Conservation (phyloP, 441 rosid genomes). For the Croton setiger region DNA sequence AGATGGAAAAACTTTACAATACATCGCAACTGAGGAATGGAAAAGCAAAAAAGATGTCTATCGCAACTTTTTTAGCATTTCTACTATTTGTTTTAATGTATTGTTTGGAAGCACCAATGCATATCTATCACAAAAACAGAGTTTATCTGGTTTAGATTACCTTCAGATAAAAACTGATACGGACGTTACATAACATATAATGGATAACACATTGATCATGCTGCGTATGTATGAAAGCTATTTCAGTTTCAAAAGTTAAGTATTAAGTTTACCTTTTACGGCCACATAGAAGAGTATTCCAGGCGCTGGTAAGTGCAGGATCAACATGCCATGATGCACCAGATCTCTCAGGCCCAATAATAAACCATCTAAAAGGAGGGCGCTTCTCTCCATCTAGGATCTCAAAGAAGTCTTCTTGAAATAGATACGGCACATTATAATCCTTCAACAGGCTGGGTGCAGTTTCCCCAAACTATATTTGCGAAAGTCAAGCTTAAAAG, state of each 20-base stretch:
- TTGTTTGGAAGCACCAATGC: neutral
- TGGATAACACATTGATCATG: slow-evolving; percentile 1
- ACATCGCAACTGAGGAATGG: neutral
- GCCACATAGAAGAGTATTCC: slow-evolving; percentile 95
- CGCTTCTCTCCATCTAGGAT: slow-evolving; percentile 68
- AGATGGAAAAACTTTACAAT: neutral
- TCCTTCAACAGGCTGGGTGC: slow-evolving; percentile 78
- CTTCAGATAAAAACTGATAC: neutral
- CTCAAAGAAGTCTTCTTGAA: slow-evolving; percentile 87
- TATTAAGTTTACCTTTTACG: slow-evolving; percentile 65
- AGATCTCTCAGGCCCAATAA: slow-evolving; percentile 95
- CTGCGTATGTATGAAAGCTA: slow-evolving; percentile 2
- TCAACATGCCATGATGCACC: slow-evolving; percentile 99
- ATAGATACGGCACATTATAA: slow-evolving; percentile 74
- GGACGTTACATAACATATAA: neutral
- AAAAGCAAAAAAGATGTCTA: neutral
- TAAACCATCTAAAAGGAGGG: slow-evolving; percentile 92
- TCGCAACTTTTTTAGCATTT: neutral
- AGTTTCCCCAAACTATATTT: slow-evolving; percentile 82
- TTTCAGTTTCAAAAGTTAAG: slow-evolving; percentile 10
- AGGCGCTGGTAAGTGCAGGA: slow-evolving; percentile 97
- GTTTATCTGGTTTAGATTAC: neutral
- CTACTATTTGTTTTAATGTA: neutral
- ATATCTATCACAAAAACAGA: neutral
- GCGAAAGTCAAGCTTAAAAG: slow-evolving; percentile 13